Conservation (phyloP, 768 basidiomycete species). For the Russula compacta region DNA sequence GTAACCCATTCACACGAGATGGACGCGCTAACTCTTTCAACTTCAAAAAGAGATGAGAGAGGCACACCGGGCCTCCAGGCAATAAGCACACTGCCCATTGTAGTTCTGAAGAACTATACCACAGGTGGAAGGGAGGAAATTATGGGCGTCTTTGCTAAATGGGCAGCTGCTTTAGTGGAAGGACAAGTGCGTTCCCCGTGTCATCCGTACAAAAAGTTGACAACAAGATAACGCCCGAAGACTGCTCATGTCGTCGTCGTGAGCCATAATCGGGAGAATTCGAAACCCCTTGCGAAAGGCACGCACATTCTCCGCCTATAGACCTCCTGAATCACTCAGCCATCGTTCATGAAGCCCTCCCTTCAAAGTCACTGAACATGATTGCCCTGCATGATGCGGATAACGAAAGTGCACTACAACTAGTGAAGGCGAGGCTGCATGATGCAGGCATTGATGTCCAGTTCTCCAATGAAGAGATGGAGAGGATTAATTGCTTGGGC, state of each 20-base stretch:
- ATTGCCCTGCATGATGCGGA: slow-evolving; percentile 86
- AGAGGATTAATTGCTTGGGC: slow-evolving; percentile 66
- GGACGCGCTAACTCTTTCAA: background rate
- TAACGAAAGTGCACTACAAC: slow-evolving; percentile 62
- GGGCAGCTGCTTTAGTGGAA: slow-evolving; percentile 78
- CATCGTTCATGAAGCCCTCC: slow-evolving; percentile 46
- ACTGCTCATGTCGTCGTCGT: slow-evolving; percentile 87
- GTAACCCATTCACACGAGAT: background rate
- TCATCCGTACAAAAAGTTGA: background rate
- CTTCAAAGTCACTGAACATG: slow-evolving; percentile 70
- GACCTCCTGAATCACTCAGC: background rate
- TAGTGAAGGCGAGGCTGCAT: slow-evolving; percentile 69
- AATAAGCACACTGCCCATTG: slow-evolving; percentile 65
- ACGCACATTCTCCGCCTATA: slow-evolving; percentile 8
- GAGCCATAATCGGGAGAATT: slow-evolving; percentile 83
- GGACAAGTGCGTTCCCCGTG: slow-evolving; percentile 45
- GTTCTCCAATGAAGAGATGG: slow-evolving; percentile 47
- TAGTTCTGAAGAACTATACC: slow-evolving; percentile 77
- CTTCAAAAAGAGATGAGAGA: slow-evolving; percentile 1
- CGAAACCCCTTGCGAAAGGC: slow-evolving; percentile 80
- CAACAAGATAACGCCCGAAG: slow-evolving; percentile 30
- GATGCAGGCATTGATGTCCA: slow-evolving; percentile 44
- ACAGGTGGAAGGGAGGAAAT: slow-evolving; percentile 57
- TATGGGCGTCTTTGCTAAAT: slow-evolving; percentile 65
- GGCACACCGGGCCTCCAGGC: slow-evolving; percentile 34